These are phyloP conservation scores for Ceratocystiopsis sp. DNA, from an alignment of 2,329 filamentous ascomycete species.

Conservation along the genomic window DNA sequence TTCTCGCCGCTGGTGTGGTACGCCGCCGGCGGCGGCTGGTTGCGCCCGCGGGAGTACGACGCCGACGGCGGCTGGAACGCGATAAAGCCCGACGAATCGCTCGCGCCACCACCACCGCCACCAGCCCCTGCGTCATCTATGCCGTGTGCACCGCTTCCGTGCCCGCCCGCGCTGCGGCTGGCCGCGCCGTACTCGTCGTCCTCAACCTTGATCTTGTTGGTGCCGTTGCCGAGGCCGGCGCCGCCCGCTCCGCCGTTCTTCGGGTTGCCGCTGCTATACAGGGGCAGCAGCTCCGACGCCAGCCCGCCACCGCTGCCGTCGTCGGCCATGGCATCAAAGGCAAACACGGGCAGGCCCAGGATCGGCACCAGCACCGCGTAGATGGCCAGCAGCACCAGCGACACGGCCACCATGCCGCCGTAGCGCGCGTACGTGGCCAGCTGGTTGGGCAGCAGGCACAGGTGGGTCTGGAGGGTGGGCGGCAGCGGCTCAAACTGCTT, in stretches of 20 bases:
- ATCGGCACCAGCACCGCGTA: conserved; percentile 41
- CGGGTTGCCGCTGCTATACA: conserved; percentile 38
- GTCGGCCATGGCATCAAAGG: conserved; percentile 22
- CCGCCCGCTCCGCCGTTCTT: conserved; percentile 25
- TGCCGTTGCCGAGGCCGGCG: conserved; percentile 20
- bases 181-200: conserved; percentile 20
- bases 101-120: conserved; percentile 11
- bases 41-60: conserved; percentile 13
- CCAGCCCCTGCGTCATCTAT: conserved; percentile 16
- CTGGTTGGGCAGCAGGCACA: conserved; percentile 84
- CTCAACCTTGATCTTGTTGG: conserved; percentile 36
- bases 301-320: conserved; percentile 4
- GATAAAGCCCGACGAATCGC: conserved; percentile 16
- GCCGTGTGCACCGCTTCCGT: conserved; percentile 13
- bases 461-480: conserved; percentile 64
- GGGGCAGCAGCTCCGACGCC: conserved; percentile 20
- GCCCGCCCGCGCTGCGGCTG: conserved; percentile 21
- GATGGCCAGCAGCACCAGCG: conserved; percentile 30
- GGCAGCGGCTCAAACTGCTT: neutral
- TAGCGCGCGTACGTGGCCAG: conserved; percentile 73
- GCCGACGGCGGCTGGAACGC: conserved; percentile 12
- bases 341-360: conserved; percentile 35
- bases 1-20: neutral
- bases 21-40: conserved; percentile 5
- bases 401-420: conserved; percentile 40